Percentiles rank a stretch among this genome's conserved stretches.
These are phyloP conservation scores for Ophiosphaerella korrae DNA, from an alignment of 2,329 filamentous ascomycete genomes.

Conservation along the genomic window DNA sequence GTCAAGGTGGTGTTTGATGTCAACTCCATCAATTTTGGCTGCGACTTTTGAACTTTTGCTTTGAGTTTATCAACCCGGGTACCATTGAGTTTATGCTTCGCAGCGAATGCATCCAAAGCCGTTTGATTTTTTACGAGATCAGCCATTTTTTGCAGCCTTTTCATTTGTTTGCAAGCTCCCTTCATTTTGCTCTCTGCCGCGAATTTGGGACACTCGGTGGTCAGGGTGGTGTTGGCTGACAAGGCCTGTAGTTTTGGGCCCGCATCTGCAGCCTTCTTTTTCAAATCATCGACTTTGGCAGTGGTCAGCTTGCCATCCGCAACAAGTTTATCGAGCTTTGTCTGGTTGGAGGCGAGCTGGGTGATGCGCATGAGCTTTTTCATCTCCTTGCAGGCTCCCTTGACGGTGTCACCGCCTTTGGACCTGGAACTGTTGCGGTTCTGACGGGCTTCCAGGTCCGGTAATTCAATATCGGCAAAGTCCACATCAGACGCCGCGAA, in stretches of 20 bases:
- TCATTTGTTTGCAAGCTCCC: slow-evolving; percentile 29
- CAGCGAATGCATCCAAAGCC: slow-evolving; percentile 26
- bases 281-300: slow-evolving; percentile 28
- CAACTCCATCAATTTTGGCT: slow-evolving; percentile 28
- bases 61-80: slow-evolving; percentile 27
- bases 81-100: slow-evolving; percentile 27
- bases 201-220: slow-evolving; percentile 29
- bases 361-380: slow-evolving; percentile 27
- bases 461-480: background rate
- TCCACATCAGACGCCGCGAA: slow-evolving; percentile 20
- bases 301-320: slow-evolving; percentile 29
- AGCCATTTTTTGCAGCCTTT: slow-evolving; percentile 24
- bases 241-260: slow-evolving; percentile 27
- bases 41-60: slow-evolving; percentile 26
- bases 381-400: slow-evolving; percentile 30
- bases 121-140: slow-evolving; percentile 32
- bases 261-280: slow-evolving; percentile 31
- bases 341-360: slow-evolving; percentile 33
- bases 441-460: slow-evolving; percentile 26
- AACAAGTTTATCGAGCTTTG: slow-evolving; percentile 32
- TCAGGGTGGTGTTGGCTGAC: slow-evolving; percentile 33
- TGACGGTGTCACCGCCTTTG: slow-evolving; percentile 15
- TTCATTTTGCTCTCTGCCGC: slow-evolving; percentile 27
- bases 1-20: slow-evolving; percentile 35
- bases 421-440: slow-evolving; percentile 15